Conservation (phyloP, 2,329 filamentous ascomycete genomes). For the Phoma sp. region DNA sequence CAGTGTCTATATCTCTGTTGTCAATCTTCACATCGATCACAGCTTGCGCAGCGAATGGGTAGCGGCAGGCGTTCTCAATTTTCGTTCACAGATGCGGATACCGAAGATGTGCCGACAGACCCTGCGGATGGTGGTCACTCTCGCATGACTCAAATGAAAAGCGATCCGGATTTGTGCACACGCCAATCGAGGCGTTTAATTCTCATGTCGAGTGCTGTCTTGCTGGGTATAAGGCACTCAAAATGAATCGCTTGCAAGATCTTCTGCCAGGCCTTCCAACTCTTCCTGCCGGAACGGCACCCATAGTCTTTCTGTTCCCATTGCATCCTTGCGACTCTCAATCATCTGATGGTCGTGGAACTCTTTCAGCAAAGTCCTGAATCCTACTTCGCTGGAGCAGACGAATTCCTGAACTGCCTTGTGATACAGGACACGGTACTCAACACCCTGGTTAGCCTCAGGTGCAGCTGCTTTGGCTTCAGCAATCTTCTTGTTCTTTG, state of each 20-base stretch:
- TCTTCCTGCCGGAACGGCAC: slow-evolving; percentile 88
- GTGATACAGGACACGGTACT: slow-evolving; percentile 90
- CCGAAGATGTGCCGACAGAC: too few species aligned
- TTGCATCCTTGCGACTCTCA: slow-evolving; percentile 80
- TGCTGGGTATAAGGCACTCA: slow-evolving; percentile 21
- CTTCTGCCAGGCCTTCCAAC: slow-evolving; percentile 86
- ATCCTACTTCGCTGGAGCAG: slow-evolving; percentile 94
- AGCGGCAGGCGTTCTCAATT: too few species aligned
- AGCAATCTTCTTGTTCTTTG: slow-evolving; percentile 33
- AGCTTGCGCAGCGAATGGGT: too few species aligned
- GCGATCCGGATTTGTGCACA: not conserved
- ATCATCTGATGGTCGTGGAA: slow-evolving; percentile 99
- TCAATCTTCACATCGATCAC: too few species aligned
- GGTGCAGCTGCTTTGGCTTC: slow-evolving; percentile 33
- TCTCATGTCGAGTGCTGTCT: not conserved
- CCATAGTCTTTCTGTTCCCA: slow-evolving; percentile 84
- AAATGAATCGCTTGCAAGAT: slow-evolving; percentile 56
- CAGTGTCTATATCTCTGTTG: not conserved
- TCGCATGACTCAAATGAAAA: not conserved
- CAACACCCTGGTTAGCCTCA: slow-evolving; percentile 67
- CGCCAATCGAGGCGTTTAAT: not conserved
- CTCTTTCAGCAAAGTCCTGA: slow-evolving; percentile 92
- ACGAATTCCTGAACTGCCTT: slow-evolving; percentile 97
- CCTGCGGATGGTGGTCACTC: not conserved
- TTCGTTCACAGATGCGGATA: too few species aligned